Evolutionary conservation across 164 flowering plant genomes (phyloP).

Genomic region (Macadamia integrifolia): DNA sequence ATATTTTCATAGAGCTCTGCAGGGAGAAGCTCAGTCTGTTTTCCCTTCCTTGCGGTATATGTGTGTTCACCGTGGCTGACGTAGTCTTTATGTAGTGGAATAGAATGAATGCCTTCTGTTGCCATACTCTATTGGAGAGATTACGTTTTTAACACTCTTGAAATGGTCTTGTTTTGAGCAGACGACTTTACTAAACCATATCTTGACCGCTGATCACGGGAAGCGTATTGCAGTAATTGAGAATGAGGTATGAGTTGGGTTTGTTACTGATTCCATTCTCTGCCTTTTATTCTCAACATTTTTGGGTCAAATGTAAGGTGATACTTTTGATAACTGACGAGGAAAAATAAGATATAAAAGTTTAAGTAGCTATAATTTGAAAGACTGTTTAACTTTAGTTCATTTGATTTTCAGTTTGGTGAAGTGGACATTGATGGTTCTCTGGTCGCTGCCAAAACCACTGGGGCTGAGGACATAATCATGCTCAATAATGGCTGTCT

Average conservation of each 20-base stretch:
- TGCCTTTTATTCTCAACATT: too few relatives aligned
- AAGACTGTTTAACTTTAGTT: neutral
- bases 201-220: conserved; percentile 95
- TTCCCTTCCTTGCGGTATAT: neutral
- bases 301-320: too few relatives aligned
- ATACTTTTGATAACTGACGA: too few relatives aligned
- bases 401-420: conserved; percentile 59
- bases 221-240: conserved; percentile 95
- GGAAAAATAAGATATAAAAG: too few relatives aligned
- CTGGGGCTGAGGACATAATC: conserved; percentile 89
- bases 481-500: conserved; percentile 98
- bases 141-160: neutral
- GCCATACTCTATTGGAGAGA: neutral
- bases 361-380: neutral
- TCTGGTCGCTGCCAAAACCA: conserved; percentile 80
- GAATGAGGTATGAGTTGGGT: conserved; percentile 65
- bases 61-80: neutral
- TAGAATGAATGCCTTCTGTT: neutral
- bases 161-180: conserved; percentile 26
- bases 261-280: neutral
- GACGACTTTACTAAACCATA: conserved; percentile 92
- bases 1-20: neutral
- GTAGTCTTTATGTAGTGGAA: neutral
- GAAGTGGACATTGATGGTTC: conserved; percentile 99
- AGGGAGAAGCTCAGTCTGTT: neutral